Evolutionary conservation across 208 protist species (phyloP).

Genomic region (Acanthamoeba royreba): DNA sequence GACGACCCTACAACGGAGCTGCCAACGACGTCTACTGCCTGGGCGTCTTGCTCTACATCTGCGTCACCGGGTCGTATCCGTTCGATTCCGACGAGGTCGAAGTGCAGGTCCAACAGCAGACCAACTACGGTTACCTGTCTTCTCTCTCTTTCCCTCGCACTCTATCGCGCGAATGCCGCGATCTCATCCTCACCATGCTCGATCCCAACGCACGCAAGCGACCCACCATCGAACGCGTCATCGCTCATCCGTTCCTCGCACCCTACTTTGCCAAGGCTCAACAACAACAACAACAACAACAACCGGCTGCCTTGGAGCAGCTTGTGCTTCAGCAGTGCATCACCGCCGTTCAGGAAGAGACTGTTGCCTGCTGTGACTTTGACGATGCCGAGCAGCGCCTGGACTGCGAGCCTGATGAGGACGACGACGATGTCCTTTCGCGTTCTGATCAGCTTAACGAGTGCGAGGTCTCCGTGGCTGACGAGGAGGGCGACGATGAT

Average conservation of each 20-base stretch:
- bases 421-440: neutral
- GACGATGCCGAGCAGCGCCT: neutral
- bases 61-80: slow-evolving; percentile 94
- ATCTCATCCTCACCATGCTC: slow-evolving; percentile 76
- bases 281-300: neutral
- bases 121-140: neutral
- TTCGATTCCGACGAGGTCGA: slow-evolving; percentile 84
- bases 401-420: neutral
- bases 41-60: slow-evolving; percentile 96
- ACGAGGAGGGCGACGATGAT: neutral
- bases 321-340: too few relatives aligned
- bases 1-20: slow-evolving; percentile 84
- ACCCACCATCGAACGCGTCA: slow-evolving; percentile 85
- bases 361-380: too few relatives aligned
- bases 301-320: neutral
- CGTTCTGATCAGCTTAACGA: neutral
- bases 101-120: neutral
- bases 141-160: neutral
- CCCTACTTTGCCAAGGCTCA: neutral
- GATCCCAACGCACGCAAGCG: slow-evolving; percentile 82
- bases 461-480: neutral
- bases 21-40: slow-evolving; percentile 95
- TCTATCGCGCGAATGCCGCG: neutral
- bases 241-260: slow-evolving; percentile 83
- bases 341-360: too few relatives aligned